These are phyloP conservation scores for Rhizopogon salebrosus DNA, from an alignment of 768 basidiomycete genomes.

Conservation along the genomic window DNA sequence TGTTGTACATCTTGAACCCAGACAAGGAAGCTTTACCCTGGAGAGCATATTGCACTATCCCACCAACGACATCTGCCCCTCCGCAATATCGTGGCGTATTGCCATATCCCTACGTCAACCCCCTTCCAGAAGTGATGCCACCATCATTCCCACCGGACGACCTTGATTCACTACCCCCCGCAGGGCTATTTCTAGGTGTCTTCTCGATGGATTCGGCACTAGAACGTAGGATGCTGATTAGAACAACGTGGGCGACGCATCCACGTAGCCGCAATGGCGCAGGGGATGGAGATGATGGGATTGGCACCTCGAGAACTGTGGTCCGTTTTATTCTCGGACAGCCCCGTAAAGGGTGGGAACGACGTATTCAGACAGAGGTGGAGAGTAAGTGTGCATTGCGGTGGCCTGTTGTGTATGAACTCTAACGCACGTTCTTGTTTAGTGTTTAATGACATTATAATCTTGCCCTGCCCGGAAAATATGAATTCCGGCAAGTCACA, in stretches of 20 bases:
- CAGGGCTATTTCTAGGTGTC: conserved; percentile 83
- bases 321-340: conserved; percentile 88
- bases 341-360: conserved; percentile 75
- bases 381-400: conserved; percentile 57
- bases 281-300: conserved; percentile 58
- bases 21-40: conserved; percentile 94
- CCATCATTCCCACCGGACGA: conserved; percentile 66
- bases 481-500: conserved; percentile 96
- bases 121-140: conserved; percentile 19
- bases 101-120: conserved; percentile 34
- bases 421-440: conserved; percentile 8
- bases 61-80: conserved; percentile 40
- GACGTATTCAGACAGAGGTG: conserved; percentile 81
- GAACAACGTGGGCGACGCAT: conserved; percentile 88
- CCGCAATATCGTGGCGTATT: conserved; percentile 38
- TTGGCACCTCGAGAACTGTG: conserved; percentile 76
- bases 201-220: conserved; percentile 84
- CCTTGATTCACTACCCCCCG: conserved; percentile 73
- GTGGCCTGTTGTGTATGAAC: neutral
- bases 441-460: conserved; percentile 84
- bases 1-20: conserved; percentile 92
- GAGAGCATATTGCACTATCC: conserved; percentile 86
- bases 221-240: conserved; percentile 81
- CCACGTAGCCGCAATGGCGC: conserved; percentile 72
- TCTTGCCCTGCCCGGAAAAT: conserved; percentile 83